phyloP scores from a whole-genome alignment of 2,329 filamentous ascomycete genomes.

The Scedosporium boydii region DNA sequence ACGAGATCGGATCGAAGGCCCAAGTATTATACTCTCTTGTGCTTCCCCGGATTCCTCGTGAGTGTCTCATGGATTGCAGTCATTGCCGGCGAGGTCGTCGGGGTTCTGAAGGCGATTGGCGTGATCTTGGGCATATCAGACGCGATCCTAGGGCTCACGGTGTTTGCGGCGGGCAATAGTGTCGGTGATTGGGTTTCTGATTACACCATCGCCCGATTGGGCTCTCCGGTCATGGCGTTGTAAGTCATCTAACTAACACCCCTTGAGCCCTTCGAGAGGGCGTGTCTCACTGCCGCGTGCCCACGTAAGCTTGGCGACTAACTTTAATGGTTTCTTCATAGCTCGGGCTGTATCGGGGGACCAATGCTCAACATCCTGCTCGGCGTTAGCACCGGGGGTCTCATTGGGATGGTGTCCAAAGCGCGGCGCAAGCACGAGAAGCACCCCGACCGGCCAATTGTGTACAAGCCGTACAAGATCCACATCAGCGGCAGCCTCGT shows the following conservation, averaged over 20 bases:
- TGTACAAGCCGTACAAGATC: slow-evolving; percentile 72
- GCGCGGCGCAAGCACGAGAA: slow-evolving; percentile 57
- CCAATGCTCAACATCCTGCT: slow-evolving; percentile 96
- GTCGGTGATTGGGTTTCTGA: slow-evolving; percentile 90
- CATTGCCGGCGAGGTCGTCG: slow-evolving; percentile 91
- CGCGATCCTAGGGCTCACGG: slow-evolving; percentile 85
- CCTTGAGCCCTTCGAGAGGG: background rate
- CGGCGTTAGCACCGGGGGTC: slow-evolving; percentile 83
- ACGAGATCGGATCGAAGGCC: slow-evolving; percentile 61
- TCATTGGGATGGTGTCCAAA: slow-evolving; percentile 72
- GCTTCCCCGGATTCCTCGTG: slow-evolving; percentile 83
- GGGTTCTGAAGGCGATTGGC: slow-evolving; percentile 84
- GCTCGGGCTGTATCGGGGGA: slow-evolving; percentile 91
- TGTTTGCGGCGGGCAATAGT: slow-evolving; percentile 95
- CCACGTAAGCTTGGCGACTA: background rate
- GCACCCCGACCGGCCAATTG: slow-evolving; percentile 54
- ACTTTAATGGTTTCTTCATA: slow-evolving; percentile 15
- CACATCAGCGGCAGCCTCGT: slow-evolving; percentile 77
- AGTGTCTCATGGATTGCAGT: slow-evolving; percentile 94
- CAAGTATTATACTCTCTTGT: slow-evolving; percentile 67
- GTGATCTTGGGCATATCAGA: slow-evolving; percentile 90
- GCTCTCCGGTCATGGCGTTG: slow-evolving; percentile 92
- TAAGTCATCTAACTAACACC: slow-evolving; percentile 25
- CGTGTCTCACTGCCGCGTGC: background rate
- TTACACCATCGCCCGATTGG: slow-evolving; percentile 84